Percentiles rank a stretch among this genome's conserved stretches.
Evolutionary conservation across 1,284 basidiomycete species (phyloP).

Genomic region (Trichosporon ovoides): DNA sequence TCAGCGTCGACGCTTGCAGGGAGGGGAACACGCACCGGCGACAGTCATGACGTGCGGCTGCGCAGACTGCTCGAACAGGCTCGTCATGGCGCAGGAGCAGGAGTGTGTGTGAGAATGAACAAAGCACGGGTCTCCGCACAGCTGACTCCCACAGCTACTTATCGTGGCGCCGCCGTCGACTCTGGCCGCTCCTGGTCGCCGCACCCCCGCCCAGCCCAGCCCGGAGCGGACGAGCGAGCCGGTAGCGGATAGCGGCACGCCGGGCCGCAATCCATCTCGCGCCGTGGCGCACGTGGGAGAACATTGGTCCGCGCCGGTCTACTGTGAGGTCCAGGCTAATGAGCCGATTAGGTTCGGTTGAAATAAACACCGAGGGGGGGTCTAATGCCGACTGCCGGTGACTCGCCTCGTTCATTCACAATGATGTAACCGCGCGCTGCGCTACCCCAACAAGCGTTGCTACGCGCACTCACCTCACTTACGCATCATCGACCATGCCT

Average conservation of each 20-base stretch:
- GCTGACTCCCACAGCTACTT: neutral
- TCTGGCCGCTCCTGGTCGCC: neutral
- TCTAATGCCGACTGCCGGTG: neutral
- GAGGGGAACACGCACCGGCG: constrained; percentile 29
- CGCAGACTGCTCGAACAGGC: neutral
- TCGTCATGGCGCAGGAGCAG: neutral
- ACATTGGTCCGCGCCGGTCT: neutral
- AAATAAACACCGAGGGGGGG: neutral
- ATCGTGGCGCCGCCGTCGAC: neutral
- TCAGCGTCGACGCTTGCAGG: too few species aligned
- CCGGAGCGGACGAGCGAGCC: neutral
- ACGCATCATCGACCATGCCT: constrained; percentile 8
- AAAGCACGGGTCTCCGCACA: neutral
- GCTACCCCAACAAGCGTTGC: neutral
- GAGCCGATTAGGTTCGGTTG: neutral
- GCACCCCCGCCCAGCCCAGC: neutral
- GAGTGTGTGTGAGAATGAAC: neutral
- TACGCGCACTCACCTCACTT: neutral
- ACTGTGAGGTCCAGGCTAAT: neutral
- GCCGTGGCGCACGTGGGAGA: neutral
- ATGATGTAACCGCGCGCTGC: too few species aligned
- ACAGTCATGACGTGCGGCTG: constrained; percentile 42
- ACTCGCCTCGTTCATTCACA: too few species aligned
- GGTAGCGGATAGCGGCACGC: neutral
- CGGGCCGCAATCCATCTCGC: neutral